Percentiles rank a stretch among this genome's conserved stretches.
phyloP scores from a whole-genome alignment of 768 basidiomycete species.

The Filobasidium floriforme region DNA sequence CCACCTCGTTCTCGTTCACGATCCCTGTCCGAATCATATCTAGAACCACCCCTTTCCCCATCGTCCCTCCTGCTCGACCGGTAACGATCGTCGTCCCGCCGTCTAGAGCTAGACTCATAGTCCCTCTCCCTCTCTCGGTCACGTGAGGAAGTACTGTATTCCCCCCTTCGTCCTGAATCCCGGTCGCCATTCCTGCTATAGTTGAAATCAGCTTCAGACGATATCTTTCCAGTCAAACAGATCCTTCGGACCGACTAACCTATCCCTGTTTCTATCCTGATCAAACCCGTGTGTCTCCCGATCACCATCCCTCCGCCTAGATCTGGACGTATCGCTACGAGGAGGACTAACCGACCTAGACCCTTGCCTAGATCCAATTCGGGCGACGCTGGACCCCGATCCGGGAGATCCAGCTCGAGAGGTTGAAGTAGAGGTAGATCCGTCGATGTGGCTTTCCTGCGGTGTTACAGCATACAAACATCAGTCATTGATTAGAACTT shows the following conservation, averaged over 20 bases:
- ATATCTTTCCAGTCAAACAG: constrained; percentile 15
- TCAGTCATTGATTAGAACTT: not conserved
- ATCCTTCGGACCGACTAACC: constrained; percentile 13
- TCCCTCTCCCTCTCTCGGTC: constrained; percentile 28
- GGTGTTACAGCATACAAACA: not conserved
- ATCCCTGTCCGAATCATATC: constrained; percentile 19
- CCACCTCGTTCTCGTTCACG: constrained; percentile 17
- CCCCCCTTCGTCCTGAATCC: constrained; percentile 27
- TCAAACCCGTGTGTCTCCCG: constrained; percentile 20
- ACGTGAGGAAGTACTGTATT: constrained; percentile 26
- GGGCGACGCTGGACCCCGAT: constrained; percentile 7
- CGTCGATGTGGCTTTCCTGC: constrained; percentile 6
- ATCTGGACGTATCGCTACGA: constrained; percentile 10
- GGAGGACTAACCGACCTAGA: constrained; percentile 28
- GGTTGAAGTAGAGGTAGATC: constrained; percentile 9
- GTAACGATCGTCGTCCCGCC: too few relatives aligned
- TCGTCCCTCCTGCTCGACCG: constrained; percentile 14
- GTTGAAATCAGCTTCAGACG: constrained; percentile 14
- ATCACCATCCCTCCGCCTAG: constrained; percentile 12
- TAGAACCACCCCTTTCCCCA: not conserved
- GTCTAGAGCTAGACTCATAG: too few relatives aligned
- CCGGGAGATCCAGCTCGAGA: constrained; percentile 14
- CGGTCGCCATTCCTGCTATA: constrained; percentile 13
- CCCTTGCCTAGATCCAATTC: constrained; percentile 4
- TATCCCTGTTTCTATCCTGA: constrained; percentile 26